Evolutionary conservation across 306 rosid genomes (phyloP).

Genomic region (Astragalus glycyphyllos): DNA sequence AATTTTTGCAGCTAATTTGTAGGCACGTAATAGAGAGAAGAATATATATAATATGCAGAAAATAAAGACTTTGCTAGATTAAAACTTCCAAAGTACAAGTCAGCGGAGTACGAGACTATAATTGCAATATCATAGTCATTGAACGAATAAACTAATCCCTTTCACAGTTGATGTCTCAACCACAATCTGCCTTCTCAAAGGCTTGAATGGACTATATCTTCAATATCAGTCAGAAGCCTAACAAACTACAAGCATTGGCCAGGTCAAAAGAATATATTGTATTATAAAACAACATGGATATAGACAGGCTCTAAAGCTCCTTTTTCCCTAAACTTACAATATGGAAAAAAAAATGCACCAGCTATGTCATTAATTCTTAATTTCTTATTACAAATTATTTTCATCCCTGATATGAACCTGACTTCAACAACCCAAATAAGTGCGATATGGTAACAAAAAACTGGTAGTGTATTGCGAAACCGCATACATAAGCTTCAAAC

Average conservation of each 20-base stretch:
- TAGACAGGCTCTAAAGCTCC: slow-evolving; percentile 10
- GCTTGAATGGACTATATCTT: slow-evolving; percentile 20
- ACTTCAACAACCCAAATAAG: slow-evolving; percentile 4
- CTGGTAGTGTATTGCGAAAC: neutral
- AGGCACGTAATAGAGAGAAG: neutral
- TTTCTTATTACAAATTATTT: slow-evolving; percentile 7
- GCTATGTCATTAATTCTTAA: neutral
- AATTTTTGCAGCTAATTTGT: slow-evolving; percentile 17
- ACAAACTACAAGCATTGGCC: slow-evolving; percentile 11
- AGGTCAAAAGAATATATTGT: slow-evolving; percentile 13
- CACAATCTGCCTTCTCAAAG: slow-evolving; percentile 16
- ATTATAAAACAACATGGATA: slow-evolving; percentile 8
- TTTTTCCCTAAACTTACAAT: neutral
- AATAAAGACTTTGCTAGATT: slow-evolving; percentile 9
- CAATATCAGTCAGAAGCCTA: slow-evolving; percentile 5
- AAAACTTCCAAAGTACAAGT: slow-evolving; percentile 7
- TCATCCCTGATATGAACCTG: slow-evolving; percentile 17
- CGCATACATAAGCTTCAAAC: slow-evolving; percentile 11
- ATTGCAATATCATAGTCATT: slow-evolving; percentile 14
- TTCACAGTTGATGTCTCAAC: slow-evolving; percentile 6
- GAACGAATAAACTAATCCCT: slow-evolving; percentile 20
- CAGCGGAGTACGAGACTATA: neutral
- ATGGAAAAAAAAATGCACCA: neutral
- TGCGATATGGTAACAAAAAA: slow-evolving; percentile 5
- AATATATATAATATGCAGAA: slow-evolving; percentile 11